Evolutionary conservation across 129 eudicot genomes (phyloP), one percentile per base, ranked within the genome.

Genomic region (Lactuca saligna): DNA sequence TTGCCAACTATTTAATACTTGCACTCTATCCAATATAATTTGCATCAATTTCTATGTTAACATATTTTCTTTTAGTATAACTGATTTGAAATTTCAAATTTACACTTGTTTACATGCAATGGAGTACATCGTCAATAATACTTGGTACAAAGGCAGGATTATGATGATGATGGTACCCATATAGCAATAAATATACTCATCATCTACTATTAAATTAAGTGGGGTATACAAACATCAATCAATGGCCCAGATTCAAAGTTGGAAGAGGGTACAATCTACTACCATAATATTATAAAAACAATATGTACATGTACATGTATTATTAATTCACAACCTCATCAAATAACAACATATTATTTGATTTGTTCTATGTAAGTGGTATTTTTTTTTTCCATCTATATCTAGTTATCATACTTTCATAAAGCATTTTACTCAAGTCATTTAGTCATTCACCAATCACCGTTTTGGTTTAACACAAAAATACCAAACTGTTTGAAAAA

Each of bases 121-220:
- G 56, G 35, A 55, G 70, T 53, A 68, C 70, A 61, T 68, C 68
- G n/a, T 29, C 62, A 68, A 61, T 15, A 60, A 68, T 31, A 61
- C 70, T 7, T 51, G 57, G 75, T 75, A 75, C 80, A 66, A 59
- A 63, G 55, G 41, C 71, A 64, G 29, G 1, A 25, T 25, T 1
- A 25, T 25, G 29, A 25, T 25, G 29, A 25, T 74, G 33, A 57
- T 64, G 59, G 78, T 65, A 74, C 78, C 78, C 71, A 74, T 55
- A 69, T 75, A 76, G 80, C 64, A 69, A 76, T 76, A 69, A 76
- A 76, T 76, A 69, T 76, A 76, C 70, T 54, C 80, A 61, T 76
- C 75, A 54, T 76, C 80, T 62, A 69, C 75, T 61, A 53, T 61
- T 54, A 53, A 68, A 69, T 76, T 20, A 48, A 54, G 80, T 76